A percentile compares a stretch with the other conserved stretches of the same genome.
Evolutionary conservation across 345 rosid genomes (phyloP).

Genomic region (Draba incana): DNA sequence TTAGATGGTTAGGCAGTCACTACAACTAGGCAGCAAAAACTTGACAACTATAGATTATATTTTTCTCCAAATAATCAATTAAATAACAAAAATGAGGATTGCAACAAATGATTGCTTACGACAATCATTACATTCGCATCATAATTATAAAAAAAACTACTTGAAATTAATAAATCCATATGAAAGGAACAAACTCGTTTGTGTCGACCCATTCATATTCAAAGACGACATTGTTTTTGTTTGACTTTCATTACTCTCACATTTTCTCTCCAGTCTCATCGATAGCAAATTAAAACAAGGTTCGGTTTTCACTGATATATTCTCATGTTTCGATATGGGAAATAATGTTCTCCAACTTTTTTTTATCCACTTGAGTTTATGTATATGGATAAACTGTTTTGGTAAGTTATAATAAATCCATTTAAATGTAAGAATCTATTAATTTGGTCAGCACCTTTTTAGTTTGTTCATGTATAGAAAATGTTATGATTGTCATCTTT

Average conservation of each 20-base stretch:
- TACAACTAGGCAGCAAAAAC: conserved; percentile 36
- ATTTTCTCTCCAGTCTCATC: background rate
- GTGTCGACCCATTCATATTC: conserved; percentile 16
- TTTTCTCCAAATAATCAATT: background rate
- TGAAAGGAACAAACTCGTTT: conserved; percentile 17
- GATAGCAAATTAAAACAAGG: conserved; percentile 1
- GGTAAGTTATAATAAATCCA: too few relatives aligned
- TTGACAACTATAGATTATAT: background rate
- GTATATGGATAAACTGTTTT: background rate
- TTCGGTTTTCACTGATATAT: conserved; percentile 1
- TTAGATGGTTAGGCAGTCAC: conserved; percentile 35
- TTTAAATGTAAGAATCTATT: too few relatives aligned
- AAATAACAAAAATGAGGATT: conserved; percentile 17
- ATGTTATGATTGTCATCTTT: too few relatives aligned
- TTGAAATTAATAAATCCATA: conserved; percentile 1
- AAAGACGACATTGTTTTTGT: conserved; percentile 23
- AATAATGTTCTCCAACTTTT: background rate
- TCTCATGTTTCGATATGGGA: conserved; percentile 7
- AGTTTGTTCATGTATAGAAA: background rate
- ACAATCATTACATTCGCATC: conserved; percentile 34
- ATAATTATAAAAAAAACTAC: background rate
- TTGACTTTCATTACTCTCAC: conserved; percentile 25
- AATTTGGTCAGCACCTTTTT: background rate
- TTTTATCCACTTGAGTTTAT: background rate
- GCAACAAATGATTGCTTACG: conserved; percentile 24